A percentile compares a stretch with the other conserved stretches of the same genome.
Evolutionary conservation across 164 flowering plant species (phyloP).

Genomic region (Annona cherimola): DNA sequence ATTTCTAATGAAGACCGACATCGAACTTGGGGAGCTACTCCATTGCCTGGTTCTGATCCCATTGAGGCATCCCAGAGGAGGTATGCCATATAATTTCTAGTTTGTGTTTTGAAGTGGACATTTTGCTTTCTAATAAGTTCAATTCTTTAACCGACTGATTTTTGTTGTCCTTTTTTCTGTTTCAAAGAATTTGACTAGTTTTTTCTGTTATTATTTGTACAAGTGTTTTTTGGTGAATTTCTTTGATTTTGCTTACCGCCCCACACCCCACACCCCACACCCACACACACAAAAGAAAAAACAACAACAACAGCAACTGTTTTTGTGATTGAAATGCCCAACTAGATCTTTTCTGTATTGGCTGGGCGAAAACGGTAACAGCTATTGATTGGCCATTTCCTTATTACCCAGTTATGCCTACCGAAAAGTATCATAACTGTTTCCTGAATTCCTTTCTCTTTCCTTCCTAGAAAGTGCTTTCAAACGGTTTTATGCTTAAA

Average conservation of each 20-base stretch:
- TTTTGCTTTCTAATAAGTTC: too few relatives aligned
- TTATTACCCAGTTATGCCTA: too few relatives aligned
- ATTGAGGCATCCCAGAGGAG: conserved; percentile 95
- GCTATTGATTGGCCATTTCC: too few relatives aligned
- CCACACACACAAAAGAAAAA: too few relatives aligned
- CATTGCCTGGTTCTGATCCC: conserved; percentile 89
- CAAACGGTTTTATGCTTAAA: too few relatives aligned
- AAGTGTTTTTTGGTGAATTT: not conserved
- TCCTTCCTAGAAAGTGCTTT: not conserved
- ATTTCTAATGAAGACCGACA: conserved; percentile 42
- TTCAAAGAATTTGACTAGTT: not conserved
- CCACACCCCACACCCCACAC: not conserved
- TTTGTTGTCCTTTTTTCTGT: not conserved
- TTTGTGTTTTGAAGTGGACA: not conserved
- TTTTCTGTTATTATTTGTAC: too few relatives aligned
- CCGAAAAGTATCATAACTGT: not conserved
- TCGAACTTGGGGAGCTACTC: conserved; percentile 47
- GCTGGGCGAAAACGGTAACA: too few relatives aligned
- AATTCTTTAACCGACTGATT: not conserved
- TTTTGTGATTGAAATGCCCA: too few relatives aligned
- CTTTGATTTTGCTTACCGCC: not conserved
- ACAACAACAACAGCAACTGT: too few relatives aligned
- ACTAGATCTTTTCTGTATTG: too few relatives aligned
- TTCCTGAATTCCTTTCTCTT: not conserved
- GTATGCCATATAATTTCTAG: conserved; percentile 26